Evolutionary conservation across 148 eudicot species (phyloP), one percentile per base, ranked within the genome.

Genomic region (Fagopyrum tataricum): DNA sequence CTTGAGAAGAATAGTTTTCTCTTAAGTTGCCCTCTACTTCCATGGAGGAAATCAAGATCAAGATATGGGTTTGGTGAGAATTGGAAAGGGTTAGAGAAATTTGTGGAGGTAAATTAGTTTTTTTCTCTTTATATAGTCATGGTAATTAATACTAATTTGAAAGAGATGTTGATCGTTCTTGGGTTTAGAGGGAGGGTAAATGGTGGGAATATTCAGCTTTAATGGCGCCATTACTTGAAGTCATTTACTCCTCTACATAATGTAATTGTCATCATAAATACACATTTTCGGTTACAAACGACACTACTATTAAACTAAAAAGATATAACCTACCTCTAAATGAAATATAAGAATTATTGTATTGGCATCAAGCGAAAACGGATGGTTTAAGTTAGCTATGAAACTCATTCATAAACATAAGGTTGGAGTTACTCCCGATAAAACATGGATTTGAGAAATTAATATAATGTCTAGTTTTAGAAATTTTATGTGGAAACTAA

Each of bases 141-240:
- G 24, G 42, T 64, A 64, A 37, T 64, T 64, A 64, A 64, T 64
- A 15, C 8, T 6, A 39, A 21, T 64, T 37, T 37, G 37, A 55
- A 55, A 7, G 61, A 20, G 61, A 55, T 55, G 61, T 18, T 55
- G 24, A 10, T 18, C 31, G 26, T 55, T 55, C 61, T 55, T n/a
- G 66, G 26, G 66, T 59, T 59, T 59, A 39, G 39, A 5, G 68
- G 20, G 69, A 64, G 20, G 39, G 7, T 64, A 55, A 55, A 55
- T 55, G 61, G 4, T 55, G 31, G 31, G 61, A n/a, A 26, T 55
- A 55, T 55, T 55, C 18, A n/a, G 7, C 17, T 31, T 62, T 26
- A 62, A 62, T 62, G 41, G 18, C 14, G 68, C 42, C 37, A 21
- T 62, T 61, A 64, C 69, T 64, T 64, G 43, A 64, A 64, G 20